Conservation (phyloP, 208 protist genomes). For the Acanthamoeba polyphaga region DNA sequence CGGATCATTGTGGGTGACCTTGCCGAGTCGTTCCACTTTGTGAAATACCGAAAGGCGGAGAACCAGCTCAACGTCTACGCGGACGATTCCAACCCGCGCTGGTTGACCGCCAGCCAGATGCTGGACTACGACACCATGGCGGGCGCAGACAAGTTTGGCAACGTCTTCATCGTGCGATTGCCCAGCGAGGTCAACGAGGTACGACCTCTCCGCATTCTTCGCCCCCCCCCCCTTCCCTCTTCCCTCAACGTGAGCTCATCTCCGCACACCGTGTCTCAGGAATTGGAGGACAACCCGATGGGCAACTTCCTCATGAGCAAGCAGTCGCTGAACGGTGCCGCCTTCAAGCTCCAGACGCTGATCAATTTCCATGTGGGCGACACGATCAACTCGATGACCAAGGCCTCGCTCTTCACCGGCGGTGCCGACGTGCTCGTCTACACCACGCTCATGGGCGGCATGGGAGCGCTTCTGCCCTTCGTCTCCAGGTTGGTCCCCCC, state of each 20-base stretch:
- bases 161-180: slow-evolving; percentile 91
- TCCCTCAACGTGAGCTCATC: neutral
- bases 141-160: slow-evolving; percentile 94
- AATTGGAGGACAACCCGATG: slow-evolving; percentile 76
- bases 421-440: slow-evolving; percentile 88
- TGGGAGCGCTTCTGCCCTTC: slow-evolving; percentile 78
- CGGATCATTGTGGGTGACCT: slow-evolving; percentile 91
- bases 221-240: too few species aligned
- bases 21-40: slow-evolving; percentile 90
- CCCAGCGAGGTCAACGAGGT: slow-evolving; percentile 86
- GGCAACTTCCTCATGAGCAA: slow-evolving; percentile 73
- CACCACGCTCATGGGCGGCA: slow-evolving; percentile 86
- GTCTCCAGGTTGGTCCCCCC: neutral
- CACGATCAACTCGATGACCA: slow-evolving; percentile 89
- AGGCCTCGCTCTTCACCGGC: slow-evolving; percentile 84
- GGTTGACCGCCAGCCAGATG: slow-evolving; percentile 84
- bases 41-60: slow-evolving; percentile 90
- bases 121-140: slow-evolving; percentile 94
- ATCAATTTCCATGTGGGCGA: slow-evolving; percentile 92
- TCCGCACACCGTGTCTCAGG: neutral
- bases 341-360: slow-evolving; percentile 85
- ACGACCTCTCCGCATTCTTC: slow-evolving; percentile 56
- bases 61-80: slow-evolving; percentile 92
- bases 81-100: slow-evolving; percentile 92
- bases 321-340: slow-evolving; percentile 29